These are phyloP conservation scores for Alternaria viburni DNA, from an alignment of 2,329 filamentous ascomycete species.

Conservation along the genomic window DNA sequence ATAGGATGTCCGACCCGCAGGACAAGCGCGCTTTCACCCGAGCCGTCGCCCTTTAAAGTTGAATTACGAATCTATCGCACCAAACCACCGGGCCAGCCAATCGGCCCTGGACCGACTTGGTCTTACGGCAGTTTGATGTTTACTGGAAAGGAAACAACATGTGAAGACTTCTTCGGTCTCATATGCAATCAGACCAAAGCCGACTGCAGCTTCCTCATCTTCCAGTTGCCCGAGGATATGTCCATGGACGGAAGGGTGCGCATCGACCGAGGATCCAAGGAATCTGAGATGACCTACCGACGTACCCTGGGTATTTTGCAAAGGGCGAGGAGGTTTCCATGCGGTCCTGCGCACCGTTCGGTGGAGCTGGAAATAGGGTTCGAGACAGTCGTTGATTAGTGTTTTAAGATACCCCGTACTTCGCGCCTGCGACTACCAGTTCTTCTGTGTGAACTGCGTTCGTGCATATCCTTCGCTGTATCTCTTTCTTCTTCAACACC, in stretches of 20 bases:
- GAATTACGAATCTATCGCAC: constrained; percentile 13
- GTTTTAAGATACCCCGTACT: not conserved
- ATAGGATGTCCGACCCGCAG: not conserved
- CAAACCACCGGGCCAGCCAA: not conserved
- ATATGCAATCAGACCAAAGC: constrained; percentile 4
- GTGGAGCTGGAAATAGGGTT: constrained; percentile 14
- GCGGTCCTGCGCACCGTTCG: constrained; percentile 9
- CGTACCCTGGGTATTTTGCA: constrained; percentile 9
- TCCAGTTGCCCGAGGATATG: constrained; percentile 23
- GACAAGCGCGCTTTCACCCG: not conserved
- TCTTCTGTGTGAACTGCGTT: not conserved
- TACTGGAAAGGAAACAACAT: not conserved
- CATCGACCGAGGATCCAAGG: constrained; percentile 6
- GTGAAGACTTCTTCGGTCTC: constrained; percentile 13
- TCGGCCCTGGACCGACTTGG: not conserved
- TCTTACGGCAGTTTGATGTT: constrained; percentile 3
- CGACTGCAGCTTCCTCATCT: constrained; percentile 15
- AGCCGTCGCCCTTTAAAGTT: not conserved
- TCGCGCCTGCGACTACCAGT: not conserved
- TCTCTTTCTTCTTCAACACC: not conserved
- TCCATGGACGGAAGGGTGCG: constrained; percentile 7
- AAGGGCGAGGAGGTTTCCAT: constrained; percentile 9
- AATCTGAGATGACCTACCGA: constrained; percentile 4
- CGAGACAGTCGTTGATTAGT: not conserved
- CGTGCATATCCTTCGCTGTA: not conserved